These are phyloP conservation scores for Leccinellum luteum DNA, from an alignment of 768 basidiomycete species.

Conservation along the genomic window DNA sequence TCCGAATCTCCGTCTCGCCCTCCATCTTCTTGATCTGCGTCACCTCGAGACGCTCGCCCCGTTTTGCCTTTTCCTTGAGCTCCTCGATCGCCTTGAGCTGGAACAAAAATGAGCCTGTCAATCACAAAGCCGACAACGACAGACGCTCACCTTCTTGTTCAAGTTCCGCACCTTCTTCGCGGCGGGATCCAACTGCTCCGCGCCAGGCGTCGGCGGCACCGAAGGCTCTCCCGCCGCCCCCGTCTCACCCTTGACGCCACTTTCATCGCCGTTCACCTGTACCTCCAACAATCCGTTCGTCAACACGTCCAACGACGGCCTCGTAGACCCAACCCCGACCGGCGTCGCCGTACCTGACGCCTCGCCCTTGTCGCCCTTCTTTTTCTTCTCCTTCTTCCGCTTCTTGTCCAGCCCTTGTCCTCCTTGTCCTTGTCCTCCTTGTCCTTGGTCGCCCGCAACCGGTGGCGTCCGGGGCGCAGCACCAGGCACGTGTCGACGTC, in stretches of 20 bases:
- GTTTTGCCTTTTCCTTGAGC: conserved; percentile 86
- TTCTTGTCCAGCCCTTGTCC: conserved; percentile 37
- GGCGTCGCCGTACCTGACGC: conserved; percentile 32
- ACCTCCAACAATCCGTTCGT: conserved; percentile 26
- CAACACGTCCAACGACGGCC: conserved; percentile 38
- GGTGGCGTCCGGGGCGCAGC: conserved; percentile 53
- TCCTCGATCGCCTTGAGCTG: conserved; percentile 99
- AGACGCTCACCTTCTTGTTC: conserved; percentile 77
- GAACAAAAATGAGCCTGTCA: neutral
- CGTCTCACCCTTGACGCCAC: neutral
- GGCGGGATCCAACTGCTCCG: conserved; percentile 66
- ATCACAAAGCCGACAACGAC: neutral
- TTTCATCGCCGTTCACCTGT: conserved; percentile 16
- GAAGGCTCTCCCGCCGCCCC: conserved; percentile 18
- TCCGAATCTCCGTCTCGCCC: conserved; percentile 78
- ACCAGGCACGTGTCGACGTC: conserved; percentile 63
- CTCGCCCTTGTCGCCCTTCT: conserved; percentile 41
- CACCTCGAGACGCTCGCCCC: conserved; percentile 89
- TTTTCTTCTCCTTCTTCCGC: conserved; percentile 56
- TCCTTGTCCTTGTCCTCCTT: conserved; percentile 15
- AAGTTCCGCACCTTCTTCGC: conserved; percentile 95
- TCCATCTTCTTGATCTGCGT: conserved; percentile 99
- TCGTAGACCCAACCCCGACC: conserved; percentile 19
- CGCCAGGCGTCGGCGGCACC: conserved; percentile 53
- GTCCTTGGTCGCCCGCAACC: conserved; percentile 36